Percentiles rank a stretch among this genome's conserved stretches.
Conservation (phyloP, 192 early-diverging fungal genomes). For the Geosiphon pyriformis region DNA sequence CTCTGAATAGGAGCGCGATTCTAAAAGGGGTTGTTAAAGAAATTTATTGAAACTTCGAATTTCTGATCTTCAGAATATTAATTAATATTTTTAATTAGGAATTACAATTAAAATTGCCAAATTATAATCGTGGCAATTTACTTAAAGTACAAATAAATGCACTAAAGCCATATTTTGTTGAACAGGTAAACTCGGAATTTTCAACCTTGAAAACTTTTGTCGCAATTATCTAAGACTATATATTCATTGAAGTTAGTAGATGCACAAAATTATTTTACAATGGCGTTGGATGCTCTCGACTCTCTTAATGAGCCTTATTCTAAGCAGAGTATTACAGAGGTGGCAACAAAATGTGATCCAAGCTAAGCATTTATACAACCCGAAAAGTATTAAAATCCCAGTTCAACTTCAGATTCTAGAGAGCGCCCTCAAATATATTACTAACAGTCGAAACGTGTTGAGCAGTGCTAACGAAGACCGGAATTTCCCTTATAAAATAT, state of each 20-base stretch:
- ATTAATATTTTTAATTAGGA: background rate
- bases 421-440: constrained; percentile 5
- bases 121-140: constrained; percentile 10
- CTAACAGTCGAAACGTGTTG: constrained; percentile 1
- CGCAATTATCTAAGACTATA: background rate
- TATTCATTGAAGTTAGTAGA: constrained; percentile 2
- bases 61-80: background rate
- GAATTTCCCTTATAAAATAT: constrained; percentile 23
- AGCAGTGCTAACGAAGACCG: constrained; percentile 8
- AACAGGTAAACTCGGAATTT: constrained; percentile 9
- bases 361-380: too few relatives aligned
- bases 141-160: constrained; percentile 13
- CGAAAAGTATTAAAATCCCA: too few relatives aligned
- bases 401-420: constrained; percentile 13
- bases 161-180: constrained; percentile 18
- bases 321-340: constrained; percentile 15
- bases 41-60: background rate
- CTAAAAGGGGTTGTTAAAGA: constrained; percentile 9
- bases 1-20: constrained; percentile 5
- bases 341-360: background rate
- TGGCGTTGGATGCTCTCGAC: constrained; percentile 13
- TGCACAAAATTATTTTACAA: constrained; percentile 17
- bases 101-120: constrained; percentile 8
- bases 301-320: background rate
- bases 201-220: background rate